Evolutionary conservation across 768 basidiomycete species (phyloP), one percentile per base, ranked within the genome.

Genomic region (Collybiopsis confluens): DNA sequence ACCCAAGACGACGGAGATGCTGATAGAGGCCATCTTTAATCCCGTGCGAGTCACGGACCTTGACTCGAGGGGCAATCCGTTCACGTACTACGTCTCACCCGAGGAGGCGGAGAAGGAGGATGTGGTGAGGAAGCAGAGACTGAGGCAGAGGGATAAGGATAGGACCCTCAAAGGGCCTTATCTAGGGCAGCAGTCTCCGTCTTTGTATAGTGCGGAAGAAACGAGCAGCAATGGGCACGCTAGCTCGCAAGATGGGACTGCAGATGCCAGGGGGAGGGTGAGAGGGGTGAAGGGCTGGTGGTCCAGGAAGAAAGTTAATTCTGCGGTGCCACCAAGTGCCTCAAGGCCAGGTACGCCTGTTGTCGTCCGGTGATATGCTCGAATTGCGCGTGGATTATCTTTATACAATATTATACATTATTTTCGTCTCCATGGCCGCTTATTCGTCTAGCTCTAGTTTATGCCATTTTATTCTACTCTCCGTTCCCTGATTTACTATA

Each of bases 21-120:
- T 92, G 38, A 90, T 91, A 62, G 90, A 92, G 52, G 82, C 86
- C 4, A 65, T 92, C 23, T 92, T 92, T 64, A 92, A 92, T 60
- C 89, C 90, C 1, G 74, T 75, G 1, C 76, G 73, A 1, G 79
- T 79, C 8, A 70, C 69, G 1, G 72, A 53, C 20, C 52, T 43
- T 33, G 41, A 43, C 15, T 52, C 27, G 24, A 52, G 21, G 23
- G 40, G 41, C 13, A 52, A 52, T 26, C 50, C 50, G 15, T 52
- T 52, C 50, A 52, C 50, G 8, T 52, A 52, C 50, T 52, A 52
- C 18, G 18, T 52, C 10, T 52, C 50, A 5, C 50, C 50, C 21
- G 50, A 52, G 18, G 50, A 52, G 40, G 26, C 35, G 18, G 26
- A 7, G 38, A 42, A 52, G 24, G 50, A 52, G 21, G 28, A 52